phyloP scores from a whole-genome alignment of 2,329 filamentous ascomycete genomes.

The Alternaria sp. region DNA sequence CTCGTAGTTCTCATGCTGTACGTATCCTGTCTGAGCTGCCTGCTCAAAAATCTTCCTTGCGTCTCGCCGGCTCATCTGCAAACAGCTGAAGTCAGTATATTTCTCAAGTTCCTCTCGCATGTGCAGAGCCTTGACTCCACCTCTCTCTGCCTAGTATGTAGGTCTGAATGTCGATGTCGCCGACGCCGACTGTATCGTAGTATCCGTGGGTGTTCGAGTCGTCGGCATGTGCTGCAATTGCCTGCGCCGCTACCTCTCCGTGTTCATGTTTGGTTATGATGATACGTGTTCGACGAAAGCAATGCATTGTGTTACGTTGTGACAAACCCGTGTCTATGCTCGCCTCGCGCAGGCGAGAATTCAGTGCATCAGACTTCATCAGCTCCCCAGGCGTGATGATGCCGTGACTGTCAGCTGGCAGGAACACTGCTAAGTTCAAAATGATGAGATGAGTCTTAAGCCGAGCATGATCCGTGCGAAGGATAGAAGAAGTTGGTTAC shows the following conservation, averaged over 20 bases:
- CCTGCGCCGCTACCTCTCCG: not conserved
- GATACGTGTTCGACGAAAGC: not conserved
- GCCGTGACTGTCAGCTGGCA: accelerated
- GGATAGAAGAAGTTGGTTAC: accelerated
- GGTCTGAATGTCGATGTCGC: not conserved
- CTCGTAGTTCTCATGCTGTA: not conserved
- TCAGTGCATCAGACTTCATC: not conserved
- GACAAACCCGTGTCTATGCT: not conserved
- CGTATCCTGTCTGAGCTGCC: not conserved
- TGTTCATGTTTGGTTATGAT: not conserved
- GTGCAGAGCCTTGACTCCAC: not conserved
- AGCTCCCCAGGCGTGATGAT: not conserved
- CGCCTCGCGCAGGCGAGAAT: not conserved
- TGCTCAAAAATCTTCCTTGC: not conserved
- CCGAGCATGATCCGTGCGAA: not conserved
- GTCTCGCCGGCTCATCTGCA: not conserved
- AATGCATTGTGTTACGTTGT: not conserved
- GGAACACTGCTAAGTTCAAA: not conserved
- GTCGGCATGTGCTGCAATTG: not conserved
- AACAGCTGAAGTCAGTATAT: not conserved
- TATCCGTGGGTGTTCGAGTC: not conserved
- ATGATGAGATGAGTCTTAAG: accelerated
- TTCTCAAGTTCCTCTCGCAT: too few relatives aligned
- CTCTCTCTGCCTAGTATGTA: not conserved
- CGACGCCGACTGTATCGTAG: not conserved